These are phyloP conservation scores for Eucalyptus polybractea DNA, from an alignment of 345 rosid genomes.

Conservation along the genomic window DNA sequence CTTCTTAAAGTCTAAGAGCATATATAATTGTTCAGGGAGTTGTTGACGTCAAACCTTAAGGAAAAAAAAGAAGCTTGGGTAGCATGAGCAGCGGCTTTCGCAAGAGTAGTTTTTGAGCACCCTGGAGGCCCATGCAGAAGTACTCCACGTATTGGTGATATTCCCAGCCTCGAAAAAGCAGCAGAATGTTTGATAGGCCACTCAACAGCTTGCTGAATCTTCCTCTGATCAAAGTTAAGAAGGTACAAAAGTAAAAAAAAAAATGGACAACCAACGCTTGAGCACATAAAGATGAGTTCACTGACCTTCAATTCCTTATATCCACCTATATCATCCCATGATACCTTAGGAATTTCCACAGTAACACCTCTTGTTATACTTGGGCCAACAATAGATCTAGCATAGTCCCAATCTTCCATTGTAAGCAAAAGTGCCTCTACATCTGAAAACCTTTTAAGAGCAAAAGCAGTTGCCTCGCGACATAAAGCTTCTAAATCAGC, in stretches of 20 bases:
- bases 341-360: conserved; percentile 76
- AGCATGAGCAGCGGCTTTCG: conserved; percentile 91
- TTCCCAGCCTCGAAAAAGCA: conserved; percentile 61
- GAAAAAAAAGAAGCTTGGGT: conserved; percentile 91
- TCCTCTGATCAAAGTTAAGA: conserved; percentile 36
- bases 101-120: conserved; percentile 97
- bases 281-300: neutral
- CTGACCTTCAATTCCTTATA: conserved; percentile 52
- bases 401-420: conserved; percentile 55
- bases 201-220: conserved; percentile 83
- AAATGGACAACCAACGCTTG: neutral
- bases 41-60: neutral
- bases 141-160: conserved; percentile 75
- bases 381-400: conserved; percentile 67
- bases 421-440: conserved; percentile 19
- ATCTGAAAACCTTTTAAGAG: conserved; percentile 41
- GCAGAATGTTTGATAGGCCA: conserved; percentile 88
- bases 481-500: conserved; percentile 96
- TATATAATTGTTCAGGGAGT: neutral
- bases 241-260: neutral
- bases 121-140: conserved; percentile 98
- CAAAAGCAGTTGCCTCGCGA: conserved; percentile 54
- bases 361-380: conserved; percentile 91
- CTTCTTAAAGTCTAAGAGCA: neutral
- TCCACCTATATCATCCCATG: conserved; percentile 95